A percentile compares a stretch with the other conserved stretches of the same genome.
Conservation (phyloP, 2,329 filamentous ascomycete species). For the Xylaria hypoxylon region DNA sequence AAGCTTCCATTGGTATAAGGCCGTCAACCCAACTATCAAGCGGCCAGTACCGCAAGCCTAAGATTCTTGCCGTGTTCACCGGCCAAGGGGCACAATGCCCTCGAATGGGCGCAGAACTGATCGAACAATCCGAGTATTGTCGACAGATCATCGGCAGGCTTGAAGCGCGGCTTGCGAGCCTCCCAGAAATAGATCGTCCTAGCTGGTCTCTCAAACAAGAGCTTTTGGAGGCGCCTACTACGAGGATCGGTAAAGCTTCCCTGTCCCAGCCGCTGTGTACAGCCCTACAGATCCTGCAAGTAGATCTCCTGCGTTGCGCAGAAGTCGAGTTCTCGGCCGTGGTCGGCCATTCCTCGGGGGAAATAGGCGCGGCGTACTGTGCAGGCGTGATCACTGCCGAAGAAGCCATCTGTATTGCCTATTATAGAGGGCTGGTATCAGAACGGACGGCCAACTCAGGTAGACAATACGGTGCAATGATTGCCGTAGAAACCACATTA, state of each 20-base stretch:
- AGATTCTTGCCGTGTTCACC: conserved; percentile 42
- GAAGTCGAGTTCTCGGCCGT: conserved; percentile 34
- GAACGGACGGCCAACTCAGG: conserved; percentile 30
- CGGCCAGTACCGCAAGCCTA: conserved; percentile 21
- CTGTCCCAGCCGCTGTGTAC: conserved; percentile 48
- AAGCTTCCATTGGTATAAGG: not conserved
- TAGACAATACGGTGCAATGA: conserved; percentile 56
- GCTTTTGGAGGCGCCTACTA: not conserved
- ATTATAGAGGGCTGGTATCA: conserved; percentile 56
- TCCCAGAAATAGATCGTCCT: conserved; percentile 44
- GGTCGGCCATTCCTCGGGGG: conserved; percentile 52
- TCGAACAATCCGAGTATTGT: conserved; percentile 18
- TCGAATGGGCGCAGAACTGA: conserved; percentile 45
- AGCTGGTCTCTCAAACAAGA: conserved; percentile 47
- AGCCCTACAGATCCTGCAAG: conserved; percentile 40
- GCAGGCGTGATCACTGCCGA: conserved; percentile 55
- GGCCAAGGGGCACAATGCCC: conserved; percentile 47
- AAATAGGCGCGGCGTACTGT: conserved; percentile 61
- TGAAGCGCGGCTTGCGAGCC: conserved; percentile 38
- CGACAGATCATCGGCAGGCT: conserved; percentile 31
- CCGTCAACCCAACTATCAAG: conserved; percentile 2
- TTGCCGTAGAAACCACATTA: conserved; percentile 56
- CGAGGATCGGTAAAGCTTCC: conserved; percentile 47
- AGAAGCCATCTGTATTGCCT: conserved; percentile 59
- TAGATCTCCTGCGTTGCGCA: conserved; percentile 27